Evolutionary conservation across 805 yeast genomes (phyloP).

Genomic region (Sungouiella blattae): DNA sequence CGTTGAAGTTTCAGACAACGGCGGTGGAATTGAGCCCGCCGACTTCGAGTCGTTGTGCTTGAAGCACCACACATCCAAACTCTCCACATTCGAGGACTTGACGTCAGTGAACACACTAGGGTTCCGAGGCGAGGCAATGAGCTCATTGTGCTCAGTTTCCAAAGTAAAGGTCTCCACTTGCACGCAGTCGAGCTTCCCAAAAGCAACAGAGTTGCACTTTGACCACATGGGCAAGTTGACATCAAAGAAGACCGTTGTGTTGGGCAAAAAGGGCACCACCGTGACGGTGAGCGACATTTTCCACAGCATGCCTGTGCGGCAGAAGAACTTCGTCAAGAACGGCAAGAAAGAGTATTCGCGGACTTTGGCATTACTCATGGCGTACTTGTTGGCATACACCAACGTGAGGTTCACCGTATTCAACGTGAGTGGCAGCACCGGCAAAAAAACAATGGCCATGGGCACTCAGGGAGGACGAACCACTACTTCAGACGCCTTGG

Average conservation of each 20-base stretch:
- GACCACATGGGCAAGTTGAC: slow-evolving; percentile 52
- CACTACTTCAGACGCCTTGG: slow-evolving; percentile 47
- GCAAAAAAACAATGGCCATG: slow-evolving; percentile 50
- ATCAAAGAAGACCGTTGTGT: slow-evolving; percentile 30
- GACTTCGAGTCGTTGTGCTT: slow-evolving; percentile 55
- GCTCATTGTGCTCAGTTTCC: slow-evolving; percentile 59
- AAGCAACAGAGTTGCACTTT: slow-evolving; percentile 54
- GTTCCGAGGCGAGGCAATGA: slow-evolving; percentile 79
- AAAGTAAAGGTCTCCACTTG: slow-evolving; percentile 50
- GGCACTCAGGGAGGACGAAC: slow-evolving; percentile 55
- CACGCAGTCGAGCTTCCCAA: slow-evolving; percentile 45
- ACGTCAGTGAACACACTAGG: slow-evolving; percentile 54
- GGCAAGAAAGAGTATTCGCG: slow-evolving; percentile 68
- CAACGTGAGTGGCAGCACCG: slow-evolving; percentile 41
- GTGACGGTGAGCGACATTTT: slow-evolving; percentile 60
- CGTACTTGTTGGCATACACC: slow-evolving; percentile 60
- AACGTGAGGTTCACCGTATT: slow-evolving; percentile 58
- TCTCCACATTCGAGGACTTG: slow-evolving; percentile 54
- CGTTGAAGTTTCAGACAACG: slow-evolving; percentile 67
- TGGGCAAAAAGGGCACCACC: slow-evolving; percentile 66
- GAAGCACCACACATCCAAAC: slow-evolving; percentile 68
- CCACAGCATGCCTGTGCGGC: slow-evolving; percentile 73
- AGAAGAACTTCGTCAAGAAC: slow-evolving; percentile 66
- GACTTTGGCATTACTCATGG: slow-evolving; percentile 59
- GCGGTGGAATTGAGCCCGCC: slow-evolving; percentile 53